Conservation (phyloP, 2,329 filamentous ascomycete genomes). For the Lachnellula subtilissima region DNA sequence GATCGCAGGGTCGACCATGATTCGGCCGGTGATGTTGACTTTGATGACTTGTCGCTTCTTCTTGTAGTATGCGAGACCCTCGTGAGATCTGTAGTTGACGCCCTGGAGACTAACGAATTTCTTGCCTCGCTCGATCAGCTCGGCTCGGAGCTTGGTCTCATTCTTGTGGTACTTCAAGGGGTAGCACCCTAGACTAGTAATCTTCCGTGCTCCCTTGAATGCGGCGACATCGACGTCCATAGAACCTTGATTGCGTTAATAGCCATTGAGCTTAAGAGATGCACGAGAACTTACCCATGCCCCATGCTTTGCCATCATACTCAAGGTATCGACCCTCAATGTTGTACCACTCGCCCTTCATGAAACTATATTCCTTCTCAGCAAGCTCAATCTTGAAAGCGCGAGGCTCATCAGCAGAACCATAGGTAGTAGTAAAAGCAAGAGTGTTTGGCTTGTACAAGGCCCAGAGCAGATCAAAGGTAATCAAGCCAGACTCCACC, state of each 20-base stretch:
- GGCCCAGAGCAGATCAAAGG: slow-evolving; percentile 84
- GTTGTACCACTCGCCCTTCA: slow-evolving; percentile 70
- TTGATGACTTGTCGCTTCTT: slow-evolving; percentile 70
- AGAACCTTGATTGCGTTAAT: slow-evolving; percentile 32
- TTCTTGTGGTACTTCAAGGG: slow-evolving; percentile 78
- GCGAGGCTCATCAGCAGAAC: slow-evolving; percentile 68
- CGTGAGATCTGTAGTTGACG: slow-evolving; percentile 76
- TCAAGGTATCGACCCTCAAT: slow-evolving; percentile 78
- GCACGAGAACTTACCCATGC: slow-evolving; percentile 49
- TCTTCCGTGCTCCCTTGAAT: slow-evolving; percentile 79
- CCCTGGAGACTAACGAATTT: slow-evolving; percentile 78
- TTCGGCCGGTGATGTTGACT: slow-evolving; percentile 78
- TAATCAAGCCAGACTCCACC: slow-evolving; percentile 76
- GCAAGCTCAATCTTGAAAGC: slow-evolving; percentile 78
- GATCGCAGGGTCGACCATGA: slow-evolving; percentile 82
- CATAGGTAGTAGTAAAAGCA: slow-evolving; percentile 72
- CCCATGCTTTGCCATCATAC: slow-evolving; percentile 83
- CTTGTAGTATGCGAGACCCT: slow-evolving; percentile 82
- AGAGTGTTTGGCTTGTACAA: slow-evolving; percentile 84
- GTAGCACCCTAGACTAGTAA: slow-evolving; percentile 71
- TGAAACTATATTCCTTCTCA: slow-evolving; percentile 63
- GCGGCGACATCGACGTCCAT: slow-evolving; percentile 64
- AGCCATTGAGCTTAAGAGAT: background rate
- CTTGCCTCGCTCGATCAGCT: slow-evolving; percentile 75
- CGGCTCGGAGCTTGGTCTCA: slow-evolving; percentile 55